Percentiles rank a stretch among this genome's conserved stretches.
Evolutionary conservation across 1,139 yeast genomes (phyloP).

Genomic region (Protomyces macrosporus): DNA sequence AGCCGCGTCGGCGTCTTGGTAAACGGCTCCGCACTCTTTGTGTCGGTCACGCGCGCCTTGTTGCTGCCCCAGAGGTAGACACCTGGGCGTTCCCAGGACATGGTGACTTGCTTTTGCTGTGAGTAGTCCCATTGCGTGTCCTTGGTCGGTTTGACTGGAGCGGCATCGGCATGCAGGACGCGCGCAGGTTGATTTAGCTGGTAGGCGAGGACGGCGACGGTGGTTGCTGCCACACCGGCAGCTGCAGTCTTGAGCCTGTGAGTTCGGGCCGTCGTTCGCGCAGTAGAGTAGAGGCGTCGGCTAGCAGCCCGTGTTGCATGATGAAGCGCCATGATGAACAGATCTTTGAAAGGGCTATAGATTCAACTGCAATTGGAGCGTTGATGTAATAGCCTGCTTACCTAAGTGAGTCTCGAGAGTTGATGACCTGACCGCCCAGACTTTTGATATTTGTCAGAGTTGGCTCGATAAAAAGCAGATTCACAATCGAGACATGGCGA

Average conservation of each 20-base stretch:
- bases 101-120: slow-evolving; percentile 17
- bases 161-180: neutral
- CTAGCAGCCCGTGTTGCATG: neutral
- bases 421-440: too few species aligned
- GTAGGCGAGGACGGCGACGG: slow-evolving; percentile 4
- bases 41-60: slow-evolving; percentile 29
- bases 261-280: neutral
- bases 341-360: too few species aligned
- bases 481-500: too few species aligned
- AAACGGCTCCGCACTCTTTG: slow-evolving; percentile 26
- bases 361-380: too few species aligned
- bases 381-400: too few species aligned
- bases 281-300: neutral
- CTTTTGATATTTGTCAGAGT: too few species aligned
- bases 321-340: too few species aligned
- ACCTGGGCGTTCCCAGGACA: slow-evolving; percentile 26
- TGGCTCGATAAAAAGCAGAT: too few species aligned
- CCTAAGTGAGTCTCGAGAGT: too few species aligned
- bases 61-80: slow-evolving; percentile 32
- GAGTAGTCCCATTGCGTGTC: slow-evolving; percentile 9
- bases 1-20: slow-evolving; percentile 52
- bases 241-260: neutral
- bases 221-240: neutral
- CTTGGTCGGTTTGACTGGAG: neutral
- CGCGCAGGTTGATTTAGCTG: neutral